Evolutionary conservation across 352 stramenopile species (phyloP).

Genomic region (Blastocystis hominis): DNA sequence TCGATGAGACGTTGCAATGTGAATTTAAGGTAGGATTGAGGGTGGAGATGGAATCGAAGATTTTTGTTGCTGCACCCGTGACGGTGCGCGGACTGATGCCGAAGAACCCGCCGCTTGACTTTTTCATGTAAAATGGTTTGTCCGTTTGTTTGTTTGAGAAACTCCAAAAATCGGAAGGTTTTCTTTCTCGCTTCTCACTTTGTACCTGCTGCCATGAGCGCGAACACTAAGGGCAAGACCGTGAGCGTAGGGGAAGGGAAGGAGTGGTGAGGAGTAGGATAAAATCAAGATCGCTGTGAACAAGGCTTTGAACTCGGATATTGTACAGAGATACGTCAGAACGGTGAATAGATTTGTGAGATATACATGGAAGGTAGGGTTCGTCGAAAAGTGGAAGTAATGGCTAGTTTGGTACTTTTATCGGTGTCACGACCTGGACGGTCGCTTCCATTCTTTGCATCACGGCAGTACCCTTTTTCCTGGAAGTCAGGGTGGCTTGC

Average conservation of each 20-base stretch:
- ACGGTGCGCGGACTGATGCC: slow-evolving; percentile 88
- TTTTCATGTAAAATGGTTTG: slow-evolving; percentile 82
- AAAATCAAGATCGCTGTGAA: slow-evolving; percentile 46
- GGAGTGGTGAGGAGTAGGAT: neutral
- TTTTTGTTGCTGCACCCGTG: slow-evolving; percentile 93
- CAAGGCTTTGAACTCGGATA: slow-evolving; percentile 25
- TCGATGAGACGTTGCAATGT: slow-evolving; percentile 84
- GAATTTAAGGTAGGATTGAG: slow-evolving; percentile 77
- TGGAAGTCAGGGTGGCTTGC: neutral
- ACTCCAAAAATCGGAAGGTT: neutral
- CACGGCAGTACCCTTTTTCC: slow-evolving; percentile 11
- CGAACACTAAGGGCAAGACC: neutral
- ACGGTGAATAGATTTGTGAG: slow-evolving; percentile 20
- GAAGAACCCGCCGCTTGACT: slow-evolving; percentile 96
- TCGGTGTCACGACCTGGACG: neutral
- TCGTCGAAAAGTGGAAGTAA: too few relatives aligned
- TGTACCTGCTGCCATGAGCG: neutral
- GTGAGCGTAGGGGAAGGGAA: neutral
- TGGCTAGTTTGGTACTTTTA: slow-evolving; percentile 27
- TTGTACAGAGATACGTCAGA: slow-evolving; percentile 1
- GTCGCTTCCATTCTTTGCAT: neutral
- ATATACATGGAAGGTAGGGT: neutral
- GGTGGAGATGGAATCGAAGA: slow-evolving; percentile 82
- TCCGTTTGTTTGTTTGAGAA: neutral
- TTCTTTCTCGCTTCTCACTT: neutral